Evolutionary conservation across 192 early-diverging fungal genomes (phyloP).

Genomic region (Umbelopsis sp.): DNA sequence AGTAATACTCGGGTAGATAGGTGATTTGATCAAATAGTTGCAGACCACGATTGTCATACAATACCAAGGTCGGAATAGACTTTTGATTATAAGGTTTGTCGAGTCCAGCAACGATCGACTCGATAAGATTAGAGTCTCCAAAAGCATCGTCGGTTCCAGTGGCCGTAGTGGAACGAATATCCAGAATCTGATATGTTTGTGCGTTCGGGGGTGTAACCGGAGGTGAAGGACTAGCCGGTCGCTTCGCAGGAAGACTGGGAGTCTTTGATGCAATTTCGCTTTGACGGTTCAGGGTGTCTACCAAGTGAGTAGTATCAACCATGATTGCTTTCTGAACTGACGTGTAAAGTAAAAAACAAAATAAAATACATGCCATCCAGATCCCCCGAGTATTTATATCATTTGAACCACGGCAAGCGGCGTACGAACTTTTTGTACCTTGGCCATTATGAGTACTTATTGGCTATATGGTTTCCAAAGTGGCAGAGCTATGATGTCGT

Average conservation of each 20-base stretch:
- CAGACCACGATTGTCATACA: conserved; percentile 84
- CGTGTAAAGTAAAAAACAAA: background rate
- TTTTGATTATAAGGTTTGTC: conserved; percentile 35
- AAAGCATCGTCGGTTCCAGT: conserved; percentile 30
- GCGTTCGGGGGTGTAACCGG: background rate
- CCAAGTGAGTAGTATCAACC: background rate
- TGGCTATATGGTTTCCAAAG: conserved; percentile 9
- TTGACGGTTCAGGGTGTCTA: background rate
- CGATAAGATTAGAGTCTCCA: conserved; percentile 21
- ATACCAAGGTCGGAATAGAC: conserved; percentile 80
- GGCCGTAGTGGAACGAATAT: background rate
- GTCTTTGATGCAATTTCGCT: background rate
- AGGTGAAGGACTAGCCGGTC: conserved; percentile 10
- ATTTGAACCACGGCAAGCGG: background rate
- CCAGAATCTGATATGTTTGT: background rate
- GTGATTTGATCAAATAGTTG: conserved; percentile 93
- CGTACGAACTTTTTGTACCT: conserved; percentile 1
- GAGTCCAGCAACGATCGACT: conserved; percentile 31
- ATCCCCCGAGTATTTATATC: conserved; percentile 3
- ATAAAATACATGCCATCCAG: background rate
- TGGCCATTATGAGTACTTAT: background rate
- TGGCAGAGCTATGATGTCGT: background rate
- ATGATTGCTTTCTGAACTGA: background rate
- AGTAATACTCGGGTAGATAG: conserved; percentile 75
- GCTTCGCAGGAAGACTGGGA: background rate